These are phyloP conservation scores for Auricularia sp. DNA, from an alignment of 768 basidiomycete species.

Conservation along the genomic window DNA sequence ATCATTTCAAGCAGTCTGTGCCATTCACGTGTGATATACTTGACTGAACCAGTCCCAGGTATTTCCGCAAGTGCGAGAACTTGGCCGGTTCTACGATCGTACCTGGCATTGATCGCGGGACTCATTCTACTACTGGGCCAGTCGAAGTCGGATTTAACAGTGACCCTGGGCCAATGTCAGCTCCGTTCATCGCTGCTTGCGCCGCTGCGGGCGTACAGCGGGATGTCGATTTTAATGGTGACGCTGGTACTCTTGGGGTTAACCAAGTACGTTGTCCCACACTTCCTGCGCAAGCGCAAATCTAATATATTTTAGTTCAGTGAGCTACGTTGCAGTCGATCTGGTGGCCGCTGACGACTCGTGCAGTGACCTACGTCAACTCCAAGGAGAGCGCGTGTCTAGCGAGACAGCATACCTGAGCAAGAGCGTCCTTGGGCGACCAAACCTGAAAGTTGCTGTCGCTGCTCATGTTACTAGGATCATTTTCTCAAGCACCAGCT, in stretches of 20 bases:
- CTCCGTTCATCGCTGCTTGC: constrained; percentile 44
- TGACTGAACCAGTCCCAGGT: constrained; percentile 29
- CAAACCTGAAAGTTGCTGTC: constrained; percentile 54
- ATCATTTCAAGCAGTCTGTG: constrained; percentile 39
- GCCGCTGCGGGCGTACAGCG: constrained; percentile 40
- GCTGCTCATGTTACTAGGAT: constrained; percentile 49
- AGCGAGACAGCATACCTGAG: constrained; percentile 62
- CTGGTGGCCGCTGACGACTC: constrained; percentile 2
- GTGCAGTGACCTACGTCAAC: constrained; percentile 58
- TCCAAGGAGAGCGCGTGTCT: constrained; percentile 43
- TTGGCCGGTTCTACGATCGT: constrained; percentile 42
- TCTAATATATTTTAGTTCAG: constrained; percentile 16
- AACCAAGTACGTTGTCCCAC: constrained; percentile 37
- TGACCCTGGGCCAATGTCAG: not conserved
- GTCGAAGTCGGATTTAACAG: constrained; percentile 15
- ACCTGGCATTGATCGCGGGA: constrained; percentile 34
- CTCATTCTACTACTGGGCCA: constrained; percentile 3
- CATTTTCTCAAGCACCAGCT: constrained; percentile 35
- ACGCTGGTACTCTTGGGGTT: constrained; percentile 28
- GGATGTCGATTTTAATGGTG: constrained; percentile 28
- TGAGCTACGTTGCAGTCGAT: constrained; percentile 10
- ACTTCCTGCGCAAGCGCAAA: too few species aligned
- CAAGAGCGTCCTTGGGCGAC: constrained; percentile 47
- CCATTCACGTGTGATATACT: not conserved
- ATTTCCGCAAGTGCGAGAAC: constrained; percentile 59